Percentiles rank a stretch among this genome's conserved stretches.
phyloP scores from a whole-genome alignment of 106 monocot species.

The Alisma plantagoaquatica region DNA sequence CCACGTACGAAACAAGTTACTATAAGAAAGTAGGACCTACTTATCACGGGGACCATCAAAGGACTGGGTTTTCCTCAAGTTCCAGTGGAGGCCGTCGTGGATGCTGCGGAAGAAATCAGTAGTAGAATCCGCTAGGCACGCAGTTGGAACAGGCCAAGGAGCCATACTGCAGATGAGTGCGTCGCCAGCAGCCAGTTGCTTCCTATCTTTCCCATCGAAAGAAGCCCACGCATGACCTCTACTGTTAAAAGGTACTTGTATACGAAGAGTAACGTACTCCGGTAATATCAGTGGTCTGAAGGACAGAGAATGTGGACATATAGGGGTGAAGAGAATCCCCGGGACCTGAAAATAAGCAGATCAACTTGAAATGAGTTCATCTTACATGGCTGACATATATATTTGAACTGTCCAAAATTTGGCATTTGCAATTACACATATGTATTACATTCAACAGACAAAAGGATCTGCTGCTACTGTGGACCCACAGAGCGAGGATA shows the following conservation, averaged over 20 bases:
- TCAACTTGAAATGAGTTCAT: no score
- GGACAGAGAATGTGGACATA: constrained; percentile 94
- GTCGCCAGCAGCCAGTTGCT: constrained; percentile 73
- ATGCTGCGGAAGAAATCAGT: constrained; percentile 89
- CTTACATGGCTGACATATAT: no score
- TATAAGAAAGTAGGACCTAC: no score
- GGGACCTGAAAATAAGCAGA: constrained; percentile 57
- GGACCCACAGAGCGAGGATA: no score
- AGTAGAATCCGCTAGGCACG: constrained; percentile 84
- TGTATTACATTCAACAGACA: no score
- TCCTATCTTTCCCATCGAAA: constrained; percentile 92
- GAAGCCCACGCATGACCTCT: constrained; percentile 97
- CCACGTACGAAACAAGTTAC: no score
- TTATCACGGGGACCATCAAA: constrained; percentile 67
- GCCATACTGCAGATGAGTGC: constrained; percentile 92
- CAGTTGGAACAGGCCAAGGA: constrained; percentile 94
- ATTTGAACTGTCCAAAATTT: no score
- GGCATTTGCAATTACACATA: no score
- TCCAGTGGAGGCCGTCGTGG: constrained; percentile 98
- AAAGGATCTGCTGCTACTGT: no score
- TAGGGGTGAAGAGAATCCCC: constrained; percentile 93
- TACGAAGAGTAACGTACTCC: constrained; percentile 72
- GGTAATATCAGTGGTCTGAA: constrained; percentile 90
- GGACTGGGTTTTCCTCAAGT: constrained; percentile 78
- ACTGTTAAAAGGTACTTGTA: constrained; percentile 91